These are phyloP conservation scores for Botrytis paeoniae DNA, from an alignment of 2,329 filamentous ascomycete genomes.

Conservation along the genomic window DNA sequence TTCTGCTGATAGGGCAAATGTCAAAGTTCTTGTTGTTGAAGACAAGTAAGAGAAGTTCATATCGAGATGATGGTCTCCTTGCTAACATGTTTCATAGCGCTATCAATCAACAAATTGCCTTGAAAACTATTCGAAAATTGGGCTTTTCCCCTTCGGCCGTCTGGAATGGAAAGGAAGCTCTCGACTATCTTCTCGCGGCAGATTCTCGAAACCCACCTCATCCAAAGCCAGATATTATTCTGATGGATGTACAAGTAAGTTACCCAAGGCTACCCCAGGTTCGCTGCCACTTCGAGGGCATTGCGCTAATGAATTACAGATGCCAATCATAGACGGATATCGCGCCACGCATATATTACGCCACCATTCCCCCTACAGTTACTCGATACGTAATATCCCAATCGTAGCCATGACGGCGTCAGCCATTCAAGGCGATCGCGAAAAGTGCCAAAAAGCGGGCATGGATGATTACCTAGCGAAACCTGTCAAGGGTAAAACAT, in stretches of 20 bases:
- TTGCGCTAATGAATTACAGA: constrained; percentile 35
- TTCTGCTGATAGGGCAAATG: constrained; percentile 56
- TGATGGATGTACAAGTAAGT: constrained; percentile 66
- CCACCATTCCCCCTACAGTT: constrained; percentile 63
- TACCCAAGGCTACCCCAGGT: background rate
- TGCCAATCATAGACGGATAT: constrained; percentile 76
- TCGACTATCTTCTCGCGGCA: constrained; percentile 66
- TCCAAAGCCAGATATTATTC: constrained; percentile 63
- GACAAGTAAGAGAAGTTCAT: constrained; percentile 61
- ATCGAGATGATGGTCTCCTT: background rate
- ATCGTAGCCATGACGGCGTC: constrained; percentile 82
- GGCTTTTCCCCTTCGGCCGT: constrained; percentile 68
- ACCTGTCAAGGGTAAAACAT: constrained; percentile 64
- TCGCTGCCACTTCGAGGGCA: no score
- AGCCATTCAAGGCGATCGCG: constrained; percentile 71
- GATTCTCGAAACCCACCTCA: constrained; percentile 37
- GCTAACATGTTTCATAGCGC: constrained; percentile 40
- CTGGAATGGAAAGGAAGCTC: constrained; percentile 75
- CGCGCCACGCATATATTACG: constrained; percentile 71
- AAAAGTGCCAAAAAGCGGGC: constrained; percentile 69
- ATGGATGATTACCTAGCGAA: constrained; percentile 78
- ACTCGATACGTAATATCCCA: constrained; percentile 59
- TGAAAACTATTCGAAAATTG: constrained; percentile 70
- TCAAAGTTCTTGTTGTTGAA: constrained; percentile 74
- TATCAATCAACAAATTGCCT: constrained; percentile 73